Evolutionary conservation across 257 asterid species (phyloP).

Genomic region (Coffea canephora): DNA sequence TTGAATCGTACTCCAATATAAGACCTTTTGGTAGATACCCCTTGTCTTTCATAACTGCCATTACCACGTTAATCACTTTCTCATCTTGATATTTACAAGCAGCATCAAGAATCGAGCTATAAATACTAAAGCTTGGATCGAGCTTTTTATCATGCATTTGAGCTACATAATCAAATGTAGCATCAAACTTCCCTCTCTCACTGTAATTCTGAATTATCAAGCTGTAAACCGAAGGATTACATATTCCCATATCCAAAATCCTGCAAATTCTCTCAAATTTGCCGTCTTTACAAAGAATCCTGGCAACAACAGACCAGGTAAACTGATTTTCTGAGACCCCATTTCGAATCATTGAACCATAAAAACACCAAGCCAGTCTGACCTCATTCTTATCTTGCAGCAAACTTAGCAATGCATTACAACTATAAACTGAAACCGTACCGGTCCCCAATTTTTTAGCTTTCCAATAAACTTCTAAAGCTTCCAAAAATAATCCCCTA

Average conservation of each 20-base stretch:
- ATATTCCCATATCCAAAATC: slow-evolving; percentile 50
- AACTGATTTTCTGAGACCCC: slow-evolving; percentile 42
- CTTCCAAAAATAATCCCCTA: slow-evolving; percentile 39
- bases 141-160: slow-evolving; percentile 34
- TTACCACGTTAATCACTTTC: slow-evolving; percentile 39
- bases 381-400: slow-evolving; percentile 41
- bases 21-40: slow-evolving; percentile 29
- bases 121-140: slow-evolving; percentile 48
- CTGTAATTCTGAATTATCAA: slow-evolving; percentile 55
- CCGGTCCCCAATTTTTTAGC: slow-evolving; percentile 34
- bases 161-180: slow-evolving; percentile 48
- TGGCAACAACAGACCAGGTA: slow-evolving; percentile 57
- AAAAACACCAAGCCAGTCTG: slow-evolving; percentile 60
- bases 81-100: slow-evolving; percentile 54
- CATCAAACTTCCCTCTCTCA: slow-evolving; percentile 58
- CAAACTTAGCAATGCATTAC: slow-evolving; percentile 50
- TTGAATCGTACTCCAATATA: slow-evolving; percentile 33
- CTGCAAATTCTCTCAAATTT: slow-evolving; percentile 48
- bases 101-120: slow-evolving; percentile 67
- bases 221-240: slow-evolving; percentile 37
- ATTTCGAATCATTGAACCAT: slow-evolving; percentile 52
- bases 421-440: slow-evolving; percentile 32
- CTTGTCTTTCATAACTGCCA: slow-evolving; percentile 43
- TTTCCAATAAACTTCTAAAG: slow-evolving; percentile 44
- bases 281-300: slow-evolving; percentile 46